Conservation (phyloP, 805 yeast species). For the Pichia membranifaciens region DNA sequence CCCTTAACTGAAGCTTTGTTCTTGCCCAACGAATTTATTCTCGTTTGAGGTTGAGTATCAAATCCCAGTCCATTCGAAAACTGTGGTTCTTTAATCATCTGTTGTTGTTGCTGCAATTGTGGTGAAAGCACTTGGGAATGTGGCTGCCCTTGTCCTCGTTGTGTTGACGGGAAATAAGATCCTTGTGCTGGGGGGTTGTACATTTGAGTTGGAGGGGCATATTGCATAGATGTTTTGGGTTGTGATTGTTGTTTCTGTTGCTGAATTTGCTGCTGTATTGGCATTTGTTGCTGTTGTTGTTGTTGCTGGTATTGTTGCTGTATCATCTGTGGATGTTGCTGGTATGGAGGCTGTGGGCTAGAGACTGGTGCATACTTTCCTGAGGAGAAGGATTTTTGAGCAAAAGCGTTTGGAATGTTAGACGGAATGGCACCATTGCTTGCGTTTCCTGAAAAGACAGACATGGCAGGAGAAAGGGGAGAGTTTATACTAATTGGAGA, state of each 20-base stretch:
- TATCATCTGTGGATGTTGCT: neutral
- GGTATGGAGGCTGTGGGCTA: neutral
- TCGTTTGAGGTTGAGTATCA: neutral
- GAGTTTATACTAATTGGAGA: constrained; percentile 13
- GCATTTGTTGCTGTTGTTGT: constrained; percentile 1
- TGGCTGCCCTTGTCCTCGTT: neutral
- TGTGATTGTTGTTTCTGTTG: neutral
- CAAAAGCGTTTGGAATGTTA: too few relatives aligned
- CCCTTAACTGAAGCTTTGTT: neutral
- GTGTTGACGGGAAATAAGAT: too few relatives aligned
- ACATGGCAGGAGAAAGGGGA: neutral
- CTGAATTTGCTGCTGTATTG: neutral
- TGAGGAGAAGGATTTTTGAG: too few relatives aligned
- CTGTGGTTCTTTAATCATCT: too few relatives aligned
- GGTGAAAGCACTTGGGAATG: too few relatives aligned
- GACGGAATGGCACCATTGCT: neutral
- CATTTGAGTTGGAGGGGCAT: neutral
- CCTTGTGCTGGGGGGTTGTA: neutral
- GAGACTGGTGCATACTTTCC: constrained; percentile 5
- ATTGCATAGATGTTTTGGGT: neutral
- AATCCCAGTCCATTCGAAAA: neutral
- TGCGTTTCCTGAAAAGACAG: neutral
- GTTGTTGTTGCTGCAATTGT: too few relatives aligned
- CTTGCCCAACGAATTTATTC: neutral
- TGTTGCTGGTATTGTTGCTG: neutral